phyloP scores from a whole-genome alignment of 192 early-diverging fungal species.

The Geranomyces variabilis region DNA sequence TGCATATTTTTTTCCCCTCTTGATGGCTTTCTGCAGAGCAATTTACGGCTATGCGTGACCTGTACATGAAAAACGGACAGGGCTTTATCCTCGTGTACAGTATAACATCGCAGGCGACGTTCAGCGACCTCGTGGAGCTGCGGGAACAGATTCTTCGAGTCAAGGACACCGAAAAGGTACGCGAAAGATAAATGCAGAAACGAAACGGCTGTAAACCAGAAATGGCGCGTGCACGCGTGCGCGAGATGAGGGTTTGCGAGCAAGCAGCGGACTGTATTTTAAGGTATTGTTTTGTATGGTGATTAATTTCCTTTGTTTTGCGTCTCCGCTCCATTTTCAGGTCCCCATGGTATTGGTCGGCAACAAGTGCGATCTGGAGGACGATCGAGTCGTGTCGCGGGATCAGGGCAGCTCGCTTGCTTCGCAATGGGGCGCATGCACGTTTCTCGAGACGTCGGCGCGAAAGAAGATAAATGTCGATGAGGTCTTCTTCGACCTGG shows the following conservation, averaged over 20 bases:
- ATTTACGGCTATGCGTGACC: conserved; percentile 71
- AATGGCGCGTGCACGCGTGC: too few relatives aligned
- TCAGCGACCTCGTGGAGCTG: conserved; percentile 64
- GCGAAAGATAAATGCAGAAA: too few relatives aligned
- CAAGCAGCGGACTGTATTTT: too few relatives aligned
- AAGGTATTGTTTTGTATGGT: too few relatives aligned
- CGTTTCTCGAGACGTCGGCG: conserved; percentile 89
- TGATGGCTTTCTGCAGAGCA: conserved; percentile 56
- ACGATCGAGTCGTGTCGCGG: conserved; percentile 62
- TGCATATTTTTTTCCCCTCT: too few relatives aligned
- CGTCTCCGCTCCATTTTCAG: too few relatives aligned
- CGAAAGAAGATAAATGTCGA: conserved; percentile 86
- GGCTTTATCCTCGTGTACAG: conserved; percentile 67
- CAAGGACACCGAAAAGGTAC: conserved; percentile 66
- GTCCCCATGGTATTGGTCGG: conserved; percentile 67
- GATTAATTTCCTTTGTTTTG: neutral
- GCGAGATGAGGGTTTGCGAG: too few relatives aligned
- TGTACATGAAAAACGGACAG: conserved; percentile 74
- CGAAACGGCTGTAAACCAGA: too few relatives aligned
- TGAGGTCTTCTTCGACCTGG: conserved; percentile 90
- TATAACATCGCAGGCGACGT: conserved; percentile 68
- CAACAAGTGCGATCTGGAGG: conserved; percentile 70
- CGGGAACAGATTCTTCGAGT: conserved; percentile 66
- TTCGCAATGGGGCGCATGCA: conserved; percentile 64
- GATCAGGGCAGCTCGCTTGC: conserved; percentile 72